phyloP scores from a whole-genome alignment of 108 stramenopile species.

The Mediolabrus comicus region DNA sequence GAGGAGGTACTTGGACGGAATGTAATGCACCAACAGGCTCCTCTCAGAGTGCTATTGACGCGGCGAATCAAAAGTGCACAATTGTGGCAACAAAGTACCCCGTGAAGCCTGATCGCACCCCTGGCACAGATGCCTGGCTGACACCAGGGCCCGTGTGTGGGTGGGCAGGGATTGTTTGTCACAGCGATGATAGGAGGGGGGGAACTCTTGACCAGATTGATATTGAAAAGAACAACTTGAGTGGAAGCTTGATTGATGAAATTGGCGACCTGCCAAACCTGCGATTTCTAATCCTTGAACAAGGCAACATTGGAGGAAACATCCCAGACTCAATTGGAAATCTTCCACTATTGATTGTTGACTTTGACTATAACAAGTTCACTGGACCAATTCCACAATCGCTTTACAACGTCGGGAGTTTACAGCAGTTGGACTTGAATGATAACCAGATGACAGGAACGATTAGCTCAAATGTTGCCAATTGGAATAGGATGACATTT shows the following conservation, averaged over 20 bases:
- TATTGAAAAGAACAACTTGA: constrained; percentile 23
- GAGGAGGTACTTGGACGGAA: constrained; percentile 47
- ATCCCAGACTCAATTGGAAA: constrained; percentile 40
- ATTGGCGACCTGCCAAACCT: constrained; percentile 24
- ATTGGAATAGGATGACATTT: constrained; percentile 34
- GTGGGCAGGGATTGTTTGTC: constrained; percentile 56
- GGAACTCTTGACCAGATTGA: constrained; percentile 29
- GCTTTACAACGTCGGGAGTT: constrained; percentile 1
- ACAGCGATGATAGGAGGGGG: constrained; percentile 19
- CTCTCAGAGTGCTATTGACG: background rate
- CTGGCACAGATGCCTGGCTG: constrained; percentile 21
- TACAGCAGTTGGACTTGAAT: constrained; percentile 60
- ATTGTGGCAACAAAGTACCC: background rate
- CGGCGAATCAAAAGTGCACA: background rate
- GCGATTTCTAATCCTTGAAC: constrained; percentile 42
- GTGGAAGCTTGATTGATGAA: constrained; percentile 36
- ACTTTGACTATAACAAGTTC: constrained; percentile 16
- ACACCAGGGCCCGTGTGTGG: constrained; percentile 40
- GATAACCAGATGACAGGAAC: constrained; percentile 61
- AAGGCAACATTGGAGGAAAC: constrained; percentile 29
- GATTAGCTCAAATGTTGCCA: constrained; percentile 46
- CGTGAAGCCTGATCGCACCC: background rate
- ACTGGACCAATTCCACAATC: constrained; percentile 11
- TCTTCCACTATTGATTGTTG: constrained; percentile 21
- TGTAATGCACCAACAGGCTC: constrained; percentile 58